Evolutionary conservation across 805 yeast genomes (phyloP).

Genomic region (Candida xyloterini): DNA sequence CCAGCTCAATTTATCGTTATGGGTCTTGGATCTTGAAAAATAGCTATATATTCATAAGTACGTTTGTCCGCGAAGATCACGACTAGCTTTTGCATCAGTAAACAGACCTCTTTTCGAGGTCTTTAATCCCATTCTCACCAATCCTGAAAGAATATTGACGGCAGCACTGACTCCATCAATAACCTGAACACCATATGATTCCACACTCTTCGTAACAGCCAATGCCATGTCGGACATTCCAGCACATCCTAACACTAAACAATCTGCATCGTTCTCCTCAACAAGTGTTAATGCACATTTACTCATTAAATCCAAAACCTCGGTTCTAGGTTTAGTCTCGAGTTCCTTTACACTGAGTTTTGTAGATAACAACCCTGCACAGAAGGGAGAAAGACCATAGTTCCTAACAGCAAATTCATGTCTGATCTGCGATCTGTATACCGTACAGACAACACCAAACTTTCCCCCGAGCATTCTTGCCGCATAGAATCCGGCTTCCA

Average conservation of each 20-base stretch:
- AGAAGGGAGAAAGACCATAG: conserved; percentile 30
- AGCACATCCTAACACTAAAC: conserved; percentile 66
- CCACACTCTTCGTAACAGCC: conserved; percentile 91
- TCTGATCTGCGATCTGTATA: conserved; percentile 31
- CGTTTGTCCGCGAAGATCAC: conserved; percentile 9
- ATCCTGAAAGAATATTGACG: conserved; percentile 33
- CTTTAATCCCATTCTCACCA: conserved; percentile 35
- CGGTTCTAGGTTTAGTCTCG: conserved; percentile 31
- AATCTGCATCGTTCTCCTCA: conserved; percentile 41
- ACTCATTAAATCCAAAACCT: conserved; percentile 28
- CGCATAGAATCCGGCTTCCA: conserved; percentile 35
- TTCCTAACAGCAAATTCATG: conserved; percentile 31
- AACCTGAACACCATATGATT: conserved; percentile 81
- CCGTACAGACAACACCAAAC: conserved; percentile 34
- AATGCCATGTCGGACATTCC: conserved; percentile 89
- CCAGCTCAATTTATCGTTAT: not conserved
- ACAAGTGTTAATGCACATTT: conserved; percentile 27
- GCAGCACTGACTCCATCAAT: conserved; percentile 47
- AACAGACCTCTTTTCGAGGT: conserved; percentile 31
- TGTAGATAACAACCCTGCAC: conserved; percentile 35
- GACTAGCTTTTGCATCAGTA: conserved; percentile 4
- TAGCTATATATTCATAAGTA: conserved; percentile 5
- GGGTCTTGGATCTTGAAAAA: conserved; percentile 1
- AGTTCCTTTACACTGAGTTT: conserved; percentile 33
- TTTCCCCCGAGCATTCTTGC: conserved; percentile 34